These are phyloP conservation scores for Orbilia ellipsospora DNA, from an alignment of 2,329 filamentous ascomycete species.

Conservation along the genomic window DNA sequence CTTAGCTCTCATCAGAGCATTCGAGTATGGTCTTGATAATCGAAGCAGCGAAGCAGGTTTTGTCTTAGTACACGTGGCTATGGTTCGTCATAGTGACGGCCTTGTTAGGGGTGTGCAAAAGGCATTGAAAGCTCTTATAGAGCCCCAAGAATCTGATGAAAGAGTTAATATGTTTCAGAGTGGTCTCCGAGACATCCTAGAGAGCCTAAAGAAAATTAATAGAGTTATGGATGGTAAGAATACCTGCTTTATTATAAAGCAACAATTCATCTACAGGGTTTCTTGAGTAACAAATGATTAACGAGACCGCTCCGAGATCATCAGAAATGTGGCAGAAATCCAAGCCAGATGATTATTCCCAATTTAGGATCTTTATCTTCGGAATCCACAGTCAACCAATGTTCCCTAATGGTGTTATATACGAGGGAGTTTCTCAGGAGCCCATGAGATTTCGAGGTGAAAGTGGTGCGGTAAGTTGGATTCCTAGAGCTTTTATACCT, in stretches of 20 bases:
- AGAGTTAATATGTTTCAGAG: conserved; percentile 64
- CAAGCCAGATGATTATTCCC: conserved; percentile 83
- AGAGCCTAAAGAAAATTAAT: conserved; percentile 69
- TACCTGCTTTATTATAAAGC: neutral
- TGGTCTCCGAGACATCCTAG: conserved; percentile 66
- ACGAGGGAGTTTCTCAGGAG: conserved; percentile 81
- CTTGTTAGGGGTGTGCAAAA: conserved; percentile 73
- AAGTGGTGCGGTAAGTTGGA: conserved; percentile 72
- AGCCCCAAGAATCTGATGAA: conserved; percentile 59
- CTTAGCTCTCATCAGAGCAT: conserved; percentile 87
- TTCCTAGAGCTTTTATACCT: neutral
- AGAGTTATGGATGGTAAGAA: conserved; percentile 70
- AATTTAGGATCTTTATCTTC: conserved; percentile 96
- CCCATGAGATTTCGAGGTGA: conserved; percentile 88
- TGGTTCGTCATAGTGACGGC: conserved; percentile 86
- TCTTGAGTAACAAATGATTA: no score
- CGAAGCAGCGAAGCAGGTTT: conserved; percentile 92
- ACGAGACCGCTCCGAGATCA: neutral
- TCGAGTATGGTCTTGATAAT: conserved; percentile 88
- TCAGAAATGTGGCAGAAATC: conserved; percentile 88
- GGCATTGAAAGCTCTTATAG: conserved; percentile 67
- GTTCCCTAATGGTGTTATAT: conserved; percentile 92
- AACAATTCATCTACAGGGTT: neutral
- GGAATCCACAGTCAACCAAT: conserved; percentile 93
- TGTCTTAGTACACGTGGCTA: conserved; percentile 94